Conservation (phyloP, 202 grass and related monocot species). For the Saccharum hybrid region DNA sequence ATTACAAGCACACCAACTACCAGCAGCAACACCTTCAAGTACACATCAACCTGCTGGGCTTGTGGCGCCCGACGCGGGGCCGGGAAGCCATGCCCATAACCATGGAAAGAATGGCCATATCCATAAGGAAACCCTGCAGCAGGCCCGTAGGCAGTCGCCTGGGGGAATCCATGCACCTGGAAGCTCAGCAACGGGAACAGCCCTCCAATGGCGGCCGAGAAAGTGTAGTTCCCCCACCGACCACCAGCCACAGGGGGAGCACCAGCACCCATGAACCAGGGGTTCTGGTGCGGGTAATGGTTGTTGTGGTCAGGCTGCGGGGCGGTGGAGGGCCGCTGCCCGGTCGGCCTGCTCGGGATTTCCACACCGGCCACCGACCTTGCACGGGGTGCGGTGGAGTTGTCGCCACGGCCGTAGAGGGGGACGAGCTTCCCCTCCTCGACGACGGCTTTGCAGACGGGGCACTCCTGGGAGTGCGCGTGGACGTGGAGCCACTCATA, state of each 20-base stretch:
- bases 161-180: slow-evolving; percentile 75
- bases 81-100: slow-evolving; percentile 60
- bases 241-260: slow-evolving; percentile 44
- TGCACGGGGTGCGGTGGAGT: slow-evolving; percentile 45
- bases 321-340: slow-evolving; percentile 57
- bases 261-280: slow-evolving; percentile 61
- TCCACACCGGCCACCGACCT: slow-evolving; percentile 46
- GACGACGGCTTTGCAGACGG: slow-evolving; percentile 81
- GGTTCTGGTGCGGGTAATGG: slow-evolving; percentile 50
- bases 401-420: slow-evolving; percentile 68
- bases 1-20: slow-evolving; percentile 65
- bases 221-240: slow-evolving; percentile 74
- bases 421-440: slow-evolving; percentile 81
- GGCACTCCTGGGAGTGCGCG: slow-evolving; percentile 70
- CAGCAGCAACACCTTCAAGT: slow-evolving; percentile 64
- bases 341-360: slow-evolving; percentile 56
- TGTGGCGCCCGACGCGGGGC: slow-evolving; percentile 35
- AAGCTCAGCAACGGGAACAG: slow-evolving; percentile 76
- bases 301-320: slow-evolving; percentile 57
- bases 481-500: slow-evolving; percentile 83
- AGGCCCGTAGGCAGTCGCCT: slow-evolving; percentile 58
- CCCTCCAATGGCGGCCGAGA: slow-evolving; percentile 71
- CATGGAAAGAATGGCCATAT: slow-evolving; percentile 71
- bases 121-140: slow-evolving; percentile 67
- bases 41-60: slow-evolving; percentile 60